Evolutionary conservation across 1,139 yeast genomes (phyloP), one percentile per base, ranked within the genome.

Genomic region (Lodderomyces beijingensis): DNA sequence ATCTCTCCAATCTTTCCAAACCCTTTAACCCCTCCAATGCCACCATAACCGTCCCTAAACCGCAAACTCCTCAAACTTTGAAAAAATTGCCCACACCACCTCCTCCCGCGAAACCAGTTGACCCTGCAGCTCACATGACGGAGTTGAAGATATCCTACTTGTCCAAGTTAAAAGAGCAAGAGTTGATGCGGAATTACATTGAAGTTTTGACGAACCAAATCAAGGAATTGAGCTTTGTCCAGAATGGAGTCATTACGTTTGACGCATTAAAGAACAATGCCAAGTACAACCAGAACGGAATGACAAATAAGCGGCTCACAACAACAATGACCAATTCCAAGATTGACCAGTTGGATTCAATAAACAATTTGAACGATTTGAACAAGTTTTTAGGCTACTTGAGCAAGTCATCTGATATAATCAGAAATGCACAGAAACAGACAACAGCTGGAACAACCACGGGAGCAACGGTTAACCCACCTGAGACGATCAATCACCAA

Each of bases 201-300:
- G 74, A 68, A 18, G 64, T 65, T 5, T 57, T 68, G 18, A 57
- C 61, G 33, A 65, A 64, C 39, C 74, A 68, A 42, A 68, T 68
- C 40, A 65, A 67, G 41, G 74, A 68, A 44, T 52, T 68, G 23
- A 57, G 57, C 28, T 67, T 68, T 45, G 71, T 67, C 4, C 70
- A 66, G 42, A 67, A 61, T 43, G 74, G 74, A 4, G 70, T 65
- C 25, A 66, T 68, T 33, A 62, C 73, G 1, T 56, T 63, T 37
- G 73, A 67, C 46, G 71, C 73, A 2, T 51, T 68, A 31, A 60
- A 54, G 37, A 40, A 32, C 15, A 35, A 34, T 26, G 27, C 34
- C 10, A 35, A 37, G 25, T 12, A 18, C 6, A 18, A 12, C 12
- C 32, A 30, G 19, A 31, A 28, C 21, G n/a, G 14, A 3, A 21